phyloP scores from a whole-genome alignment of 1,284 basidiomycete genomes.

The Puccinia novopanici region DNA sequence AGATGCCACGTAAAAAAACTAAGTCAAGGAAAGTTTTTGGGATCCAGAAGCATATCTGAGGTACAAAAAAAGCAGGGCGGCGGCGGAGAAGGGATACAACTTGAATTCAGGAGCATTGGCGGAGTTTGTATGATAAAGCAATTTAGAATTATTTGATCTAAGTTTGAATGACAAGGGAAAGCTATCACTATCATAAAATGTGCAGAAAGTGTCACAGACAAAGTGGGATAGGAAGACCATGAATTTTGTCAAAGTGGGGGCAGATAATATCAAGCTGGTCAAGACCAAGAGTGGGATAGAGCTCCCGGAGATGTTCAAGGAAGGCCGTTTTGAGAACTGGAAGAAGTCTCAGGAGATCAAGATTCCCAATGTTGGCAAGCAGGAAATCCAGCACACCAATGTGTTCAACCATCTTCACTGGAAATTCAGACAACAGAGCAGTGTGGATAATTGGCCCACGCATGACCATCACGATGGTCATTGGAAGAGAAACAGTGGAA shows the following conservation, averaged over 20 bases:
- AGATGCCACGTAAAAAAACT: conserved; percentile 63
- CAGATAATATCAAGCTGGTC: conserved; percentile 93
- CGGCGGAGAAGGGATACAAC: conserved; percentile 78
- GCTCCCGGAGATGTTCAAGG: conserved; percentile 89
- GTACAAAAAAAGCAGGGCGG: conserved; percentile 80
- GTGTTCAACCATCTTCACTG: conserved; percentile 26
- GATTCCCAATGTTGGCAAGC: conserved; percentile 79
- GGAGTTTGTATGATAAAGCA: conserved; percentile 81
- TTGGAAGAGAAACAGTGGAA: conserved; percentile 59
- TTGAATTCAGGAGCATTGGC: conserved; percentile 58
- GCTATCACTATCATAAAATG: conserved; percentile 63
- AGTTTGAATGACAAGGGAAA: conserved; percentile 72
- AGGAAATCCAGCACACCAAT: conserved; percentile 62
- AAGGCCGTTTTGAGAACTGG: conserved; percentile 94
- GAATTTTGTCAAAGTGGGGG: conserved; percentile 85
- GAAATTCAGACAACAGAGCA: conserved; percentile 44
- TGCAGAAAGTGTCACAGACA: conserved; percentile 69
- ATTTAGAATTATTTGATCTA: conserved; percentile 78
- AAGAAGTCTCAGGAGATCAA: conserved; percentile 72
- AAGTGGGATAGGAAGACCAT: conserved; percentile 97
- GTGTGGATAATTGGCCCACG: conserved; percentile 53
- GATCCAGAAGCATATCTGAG: conserved; percentile 90
- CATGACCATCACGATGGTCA: conserved; percentile 68
- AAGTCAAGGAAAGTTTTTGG: conserved; percentile 64
- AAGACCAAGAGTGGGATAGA: conserved; percentile 87